Conservation (phyloP, 768 basidiomycete species). For the Xanthoconium purpureum region DNA sequence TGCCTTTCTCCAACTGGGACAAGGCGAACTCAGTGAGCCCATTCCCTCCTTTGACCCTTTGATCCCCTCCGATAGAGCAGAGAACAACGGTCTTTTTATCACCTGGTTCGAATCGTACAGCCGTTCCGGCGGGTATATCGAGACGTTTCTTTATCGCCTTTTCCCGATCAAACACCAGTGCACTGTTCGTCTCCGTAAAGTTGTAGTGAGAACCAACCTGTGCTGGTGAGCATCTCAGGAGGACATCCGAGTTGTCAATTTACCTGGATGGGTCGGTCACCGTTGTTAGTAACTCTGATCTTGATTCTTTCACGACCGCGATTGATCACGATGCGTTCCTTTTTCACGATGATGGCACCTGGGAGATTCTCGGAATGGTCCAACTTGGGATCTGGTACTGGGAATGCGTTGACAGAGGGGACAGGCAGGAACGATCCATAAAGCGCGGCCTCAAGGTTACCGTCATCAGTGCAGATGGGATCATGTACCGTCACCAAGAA, state of each 20-base stretch:
- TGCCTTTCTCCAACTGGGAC: constrained; percentile 46
- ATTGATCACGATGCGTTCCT: constrained; percentile 73
- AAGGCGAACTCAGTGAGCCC: constrained; percentile 42
- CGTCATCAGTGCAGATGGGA: constrained; percentile 82
- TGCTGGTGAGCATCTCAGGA: background rate
- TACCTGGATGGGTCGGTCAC: constrained; percentile 92
- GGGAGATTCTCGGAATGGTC: constrained; percentile 58
- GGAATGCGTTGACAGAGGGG: constrained; percentile 66
- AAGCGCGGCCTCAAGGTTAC: constrained; percentile 79
- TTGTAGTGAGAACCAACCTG: constrained; percentile 94
- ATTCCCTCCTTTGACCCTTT: constrained; percentile 78
- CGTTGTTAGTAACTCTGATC: constrained; percentile 82
- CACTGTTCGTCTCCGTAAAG: constrained; percentile 85
- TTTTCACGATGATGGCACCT: constrained; percentile 70
- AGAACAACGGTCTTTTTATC: constrained; percentile 82
- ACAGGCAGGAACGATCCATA: constrained; percentile 91
- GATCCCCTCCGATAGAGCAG: constrained; percentile 70
- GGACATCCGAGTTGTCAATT: constrained; percentile 15
- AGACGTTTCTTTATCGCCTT: constrained; percentile 81
- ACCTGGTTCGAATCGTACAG: constrained; percentile 95
- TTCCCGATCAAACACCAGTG: constrained; percentile 77
- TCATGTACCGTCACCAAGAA: constrained; percentile 98
- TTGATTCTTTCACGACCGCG: constrained; percentile 63
- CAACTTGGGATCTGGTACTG: constrained; percentile 44
- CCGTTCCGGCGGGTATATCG: constrained; percentile 92